Evolutionary conservation across 2,329 filamentous ascomycete species (phyloP).

Genomic region (Beauveria sp.): DNA sequence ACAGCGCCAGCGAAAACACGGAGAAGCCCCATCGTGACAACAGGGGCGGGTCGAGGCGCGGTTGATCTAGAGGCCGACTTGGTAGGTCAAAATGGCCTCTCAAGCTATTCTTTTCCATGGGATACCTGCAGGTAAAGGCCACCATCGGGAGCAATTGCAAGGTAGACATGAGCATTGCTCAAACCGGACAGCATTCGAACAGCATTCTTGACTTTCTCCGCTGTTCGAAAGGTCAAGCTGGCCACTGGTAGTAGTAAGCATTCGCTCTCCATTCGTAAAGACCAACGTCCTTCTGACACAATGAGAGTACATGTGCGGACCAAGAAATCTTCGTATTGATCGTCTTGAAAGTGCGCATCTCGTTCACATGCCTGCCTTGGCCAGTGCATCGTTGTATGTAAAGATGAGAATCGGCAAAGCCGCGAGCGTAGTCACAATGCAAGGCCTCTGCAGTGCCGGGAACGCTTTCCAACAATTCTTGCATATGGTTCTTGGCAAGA

Average conservation of each 20-base stretch:
- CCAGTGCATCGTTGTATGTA: background rate
- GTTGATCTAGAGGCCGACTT: no score
- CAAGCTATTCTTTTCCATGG: constrained; percentile 16
- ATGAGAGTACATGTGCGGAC: no score
- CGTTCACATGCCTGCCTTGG: background rate
- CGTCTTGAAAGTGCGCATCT: background rate
- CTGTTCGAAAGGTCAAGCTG: constrained; percentile 39
- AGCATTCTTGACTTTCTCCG: constrained; percentile 30
- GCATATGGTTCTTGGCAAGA: background rate
- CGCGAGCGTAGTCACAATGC: no score
- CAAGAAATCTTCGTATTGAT: background rate
- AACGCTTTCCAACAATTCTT: background rate
- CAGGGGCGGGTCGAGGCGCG: no score
- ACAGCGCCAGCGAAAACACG: no score
- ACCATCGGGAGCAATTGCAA: constrained; percentile 41
- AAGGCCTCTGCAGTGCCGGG: background rate
- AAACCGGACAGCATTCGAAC: constrained; percentile 36
- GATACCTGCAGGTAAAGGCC: constrained; percentile 40
- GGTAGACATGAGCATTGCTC: constrained; percentile 35
- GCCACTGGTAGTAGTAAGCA: constrained; percentile 28
- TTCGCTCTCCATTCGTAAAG: no score
- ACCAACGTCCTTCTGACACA: no score
- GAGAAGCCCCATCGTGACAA: no score
- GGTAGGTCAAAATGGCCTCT: no score
- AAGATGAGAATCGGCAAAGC: no score